Conservation (phyloP, 1,284 basidiomycete species). For the Leccinum insigne region DNA sequence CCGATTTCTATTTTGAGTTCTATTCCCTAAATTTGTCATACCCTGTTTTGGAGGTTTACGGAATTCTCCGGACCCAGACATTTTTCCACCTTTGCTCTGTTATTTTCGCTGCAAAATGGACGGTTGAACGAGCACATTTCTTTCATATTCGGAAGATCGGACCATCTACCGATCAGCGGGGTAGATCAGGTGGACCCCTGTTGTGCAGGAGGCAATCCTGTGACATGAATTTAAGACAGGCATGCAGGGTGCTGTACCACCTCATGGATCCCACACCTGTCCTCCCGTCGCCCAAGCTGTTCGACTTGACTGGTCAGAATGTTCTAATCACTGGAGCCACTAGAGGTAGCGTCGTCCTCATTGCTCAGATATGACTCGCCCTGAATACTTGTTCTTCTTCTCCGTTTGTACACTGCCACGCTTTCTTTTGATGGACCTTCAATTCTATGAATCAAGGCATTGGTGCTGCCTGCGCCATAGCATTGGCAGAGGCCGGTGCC, state of each 20-base stretch:
- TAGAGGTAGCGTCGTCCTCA: constrained; percentile 47
- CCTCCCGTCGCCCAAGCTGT: constrained; percentile 51
- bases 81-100: constrained; percentile 12
- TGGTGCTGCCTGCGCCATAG: constrained; percentile 70
- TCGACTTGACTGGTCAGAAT: constrained; percentile 58
- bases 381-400: constrained; percentile 7
- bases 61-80: constrained; percentile 15
- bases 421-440: constrained; percentile 12
- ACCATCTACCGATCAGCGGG: constrained; percentile 32
- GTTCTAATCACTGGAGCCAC: constrained; percentile 74
- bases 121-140: constrained; percentile 10
- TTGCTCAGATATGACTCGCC: constrained; percentile 18
- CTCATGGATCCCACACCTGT: constrained; percentile 46
- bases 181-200: constrained; percentile 21
- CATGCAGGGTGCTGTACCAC: constrained; percentile 7
- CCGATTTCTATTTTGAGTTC: constrained; percentile 28
- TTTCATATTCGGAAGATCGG: constrained; percentile 26
- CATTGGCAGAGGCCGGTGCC: constrained; percentile 80
- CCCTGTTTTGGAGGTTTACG: constrained; percentile 27
- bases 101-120: constrained; percentile 10
- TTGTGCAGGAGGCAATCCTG: constrained; percentile 1
- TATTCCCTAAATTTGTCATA: constrained; percentile 26
- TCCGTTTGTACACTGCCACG: constrained; percentile 16
- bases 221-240: constrained; percentile 27
- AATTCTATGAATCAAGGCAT: constrained; percentile 52